Base-by-base conservation (phyloP, 2,329 filamentous ascomycete genomes). In the Colletotrichum caudatum region DNA sequence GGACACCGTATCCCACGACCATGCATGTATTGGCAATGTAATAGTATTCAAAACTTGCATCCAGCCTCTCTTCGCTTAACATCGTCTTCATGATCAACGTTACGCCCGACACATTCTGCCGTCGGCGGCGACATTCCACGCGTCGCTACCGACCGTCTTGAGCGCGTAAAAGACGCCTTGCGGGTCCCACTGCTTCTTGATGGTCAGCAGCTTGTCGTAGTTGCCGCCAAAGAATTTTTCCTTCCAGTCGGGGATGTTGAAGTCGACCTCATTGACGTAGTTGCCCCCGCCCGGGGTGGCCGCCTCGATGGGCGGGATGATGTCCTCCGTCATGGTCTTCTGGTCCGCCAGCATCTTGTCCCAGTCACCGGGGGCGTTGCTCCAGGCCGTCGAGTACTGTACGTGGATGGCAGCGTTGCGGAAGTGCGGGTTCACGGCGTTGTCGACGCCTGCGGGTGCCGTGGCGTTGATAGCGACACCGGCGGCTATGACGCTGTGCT, bases 111-210 rank as follows among this genome's bases (percentile, higher is more conserved):
- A 86, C 77, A 86, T 78, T 35, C 83, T 80, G 11, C 84, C 85
- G 66, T 79, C 73, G 7, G 76, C 79, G 5, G 76, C 78, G 9
- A 83, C 79, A 29, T 66, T 74, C 86, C 86, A 89, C n/a, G 75
- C 75, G 62, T 89, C 87, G 67, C 84, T 87, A 0, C 86, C 87
- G 7, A 89, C 87, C 5, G 80, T 84, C n/a, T 81, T 83, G 7
- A 75, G 76, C 14, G 82, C 85, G 64, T 87, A 86, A 46, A 87
- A 87, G 8, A 89, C 69, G 2, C 77, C 75, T 0, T 78, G 64
- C 1, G 83, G 80, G 74, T 89, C 88, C 74, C 84, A 89, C 75
- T 82, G 84, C 44, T 79, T 75, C 82, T 90, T 90, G 39, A 89
- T 80, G 0, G 57, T 44, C 18, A 81, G 65, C 26, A 88, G 74